Evolutionary conservation across 83 land plant genomes (phyloP), one percentile per base, ranked within the genome.

Genomic region (Thuja plicata): DNA sequence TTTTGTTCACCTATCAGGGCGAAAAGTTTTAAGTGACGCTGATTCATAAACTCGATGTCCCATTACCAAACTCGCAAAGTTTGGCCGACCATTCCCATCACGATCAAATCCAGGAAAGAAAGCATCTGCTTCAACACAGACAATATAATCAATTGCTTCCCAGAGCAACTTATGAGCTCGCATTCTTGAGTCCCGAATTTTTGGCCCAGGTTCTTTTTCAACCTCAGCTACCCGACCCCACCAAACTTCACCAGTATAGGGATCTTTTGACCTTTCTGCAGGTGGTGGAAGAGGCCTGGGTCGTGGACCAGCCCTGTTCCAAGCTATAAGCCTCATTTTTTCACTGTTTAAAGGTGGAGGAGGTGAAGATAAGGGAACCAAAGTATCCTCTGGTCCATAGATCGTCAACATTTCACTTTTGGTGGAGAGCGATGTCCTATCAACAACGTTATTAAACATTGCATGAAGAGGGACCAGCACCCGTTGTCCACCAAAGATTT

Each of bases 251-350:
- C 90, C 87, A 73, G 91, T 94, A 71, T 93, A 92, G 19, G 92
- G 86, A 57, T 90, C 86, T 46, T 92, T 93, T 1, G 91, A 91
- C 27, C 96, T 89, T 0, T 93, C 91, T 79, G 96, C 94, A 71
- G 98, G 98, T 32, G 97, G 97, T 37, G 98, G 95, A 73, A 95
- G 94, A 1, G 96, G 96, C 71, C 96, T 92, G 46, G 98, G 98
- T 35, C 98, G 92, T 11, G 98, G 94, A 34, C 96, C 96, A 15
- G 93, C 88, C 71, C 35, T 93, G 85, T 90, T 91, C 97, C 96
- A 96, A 15, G 91, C 91, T 15, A 89, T 92, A 84, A 52, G 81
- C 91, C 89, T 92, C 48, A 19, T 79, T 79, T 91, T 92, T 85
- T 90, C 90, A 90, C 86, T 88, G 8, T 60, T 80, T 19, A n/a